Percentiles rank a stretch among this genome's conserved stretches.
Conservation (phyloP, 306 rosid genomes). For the Cicer bijugum region DNA sequence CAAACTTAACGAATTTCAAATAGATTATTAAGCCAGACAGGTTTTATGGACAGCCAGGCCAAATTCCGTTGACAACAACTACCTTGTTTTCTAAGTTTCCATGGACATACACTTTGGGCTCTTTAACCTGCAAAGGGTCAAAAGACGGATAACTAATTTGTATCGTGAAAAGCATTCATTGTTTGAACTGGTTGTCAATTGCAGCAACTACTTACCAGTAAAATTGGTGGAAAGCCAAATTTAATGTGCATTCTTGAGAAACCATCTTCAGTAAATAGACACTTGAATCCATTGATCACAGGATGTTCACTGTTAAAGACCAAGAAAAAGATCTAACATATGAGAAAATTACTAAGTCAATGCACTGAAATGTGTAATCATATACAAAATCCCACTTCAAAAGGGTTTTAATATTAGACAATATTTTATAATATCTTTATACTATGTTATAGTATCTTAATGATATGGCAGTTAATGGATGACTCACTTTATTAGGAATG, state of each 20-base stretch:
- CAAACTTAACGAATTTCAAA: constrained; percentile 18
- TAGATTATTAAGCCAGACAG: background rate
- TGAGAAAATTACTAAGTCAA: background rate
- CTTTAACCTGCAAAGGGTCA: constrained; percentile 59
- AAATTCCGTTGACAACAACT: constrained; percentile 44
- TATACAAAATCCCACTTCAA: background rate
- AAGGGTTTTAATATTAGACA: no score
- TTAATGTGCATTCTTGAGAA: constrained; percentile 61
- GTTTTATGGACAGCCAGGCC: constrained; percentile 73
- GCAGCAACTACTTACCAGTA: constrained; percentile 55
- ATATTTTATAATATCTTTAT: no score
- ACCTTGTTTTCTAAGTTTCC: constrained; percentile 57
- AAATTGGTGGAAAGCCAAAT: constrained; percentile 62
- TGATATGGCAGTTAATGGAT: constrained; percentile 21
- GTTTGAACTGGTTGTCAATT: constrained; percentile 25
- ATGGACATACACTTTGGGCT: constrained; percentile 74
- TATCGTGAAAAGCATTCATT: constrained; percentile 10
- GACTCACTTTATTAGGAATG: constrained; percentile 82
- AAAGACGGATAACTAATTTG: constrained; percentile 20
- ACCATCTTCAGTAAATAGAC: constrained; percentile 69
- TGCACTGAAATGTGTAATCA: constrained; percentile 22
- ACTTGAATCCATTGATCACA: constrained; percentile 67
- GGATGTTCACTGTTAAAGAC: constrained; percentile 67
- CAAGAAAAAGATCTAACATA: constrained; percentile 32
- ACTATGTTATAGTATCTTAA: no score